phyloP scores from a whole-genome alignment of 208 protist species.

The Acanthamoeba healyi region DNA sequence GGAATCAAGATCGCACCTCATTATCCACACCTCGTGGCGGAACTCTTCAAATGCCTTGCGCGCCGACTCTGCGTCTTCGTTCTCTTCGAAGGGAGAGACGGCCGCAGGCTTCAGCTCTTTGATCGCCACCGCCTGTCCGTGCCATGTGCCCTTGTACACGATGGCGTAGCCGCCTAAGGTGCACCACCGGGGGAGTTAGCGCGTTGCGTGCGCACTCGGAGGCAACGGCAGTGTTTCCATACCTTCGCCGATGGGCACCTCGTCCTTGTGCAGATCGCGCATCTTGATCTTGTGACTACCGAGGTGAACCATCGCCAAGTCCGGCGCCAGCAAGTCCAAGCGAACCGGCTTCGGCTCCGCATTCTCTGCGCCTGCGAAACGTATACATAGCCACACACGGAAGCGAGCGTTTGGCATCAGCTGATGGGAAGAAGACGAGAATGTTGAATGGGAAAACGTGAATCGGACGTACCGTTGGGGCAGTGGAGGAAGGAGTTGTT shows the following conservation, averaged over 20 bases:
- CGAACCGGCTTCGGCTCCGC: conserved; percentile 40
- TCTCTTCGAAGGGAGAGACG: not conserved
- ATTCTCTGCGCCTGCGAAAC: not conserved
- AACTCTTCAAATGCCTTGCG: conserved; percentile 58
- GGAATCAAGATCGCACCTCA: conserved; percentile 52
- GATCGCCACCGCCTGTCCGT: conserved; percentile 15
- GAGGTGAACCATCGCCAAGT: conserved; percentile 63
- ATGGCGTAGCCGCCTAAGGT: conserved; percentile 18
- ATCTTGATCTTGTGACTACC: conserved; percentile 23
- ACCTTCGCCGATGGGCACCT: conserved; percentile 59
- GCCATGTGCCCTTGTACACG: conserved; percentile 43
- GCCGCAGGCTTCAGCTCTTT: conserved; percentile 10
- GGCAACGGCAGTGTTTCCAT: too few species aligned
- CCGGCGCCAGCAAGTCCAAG: conserved; percentile 30
- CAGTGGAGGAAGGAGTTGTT: conserved; percentile 15
- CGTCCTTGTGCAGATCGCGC: conserved; percentile 10
- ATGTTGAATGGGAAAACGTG: not conserved
- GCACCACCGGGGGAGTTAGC: too few species aligned
- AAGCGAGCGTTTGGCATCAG: too few species aligned
- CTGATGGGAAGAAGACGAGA: too few species aligned
- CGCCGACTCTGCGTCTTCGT: not conserved
- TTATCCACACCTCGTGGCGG: conserved; percentile 73
- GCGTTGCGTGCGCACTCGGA: not conserved
- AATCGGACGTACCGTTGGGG: not conserved
- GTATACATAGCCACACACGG: too few species aligned